Base-by-base conservation (phyloP, 176 grass and related monocot species). In the Oryza australiensis region DNA sequence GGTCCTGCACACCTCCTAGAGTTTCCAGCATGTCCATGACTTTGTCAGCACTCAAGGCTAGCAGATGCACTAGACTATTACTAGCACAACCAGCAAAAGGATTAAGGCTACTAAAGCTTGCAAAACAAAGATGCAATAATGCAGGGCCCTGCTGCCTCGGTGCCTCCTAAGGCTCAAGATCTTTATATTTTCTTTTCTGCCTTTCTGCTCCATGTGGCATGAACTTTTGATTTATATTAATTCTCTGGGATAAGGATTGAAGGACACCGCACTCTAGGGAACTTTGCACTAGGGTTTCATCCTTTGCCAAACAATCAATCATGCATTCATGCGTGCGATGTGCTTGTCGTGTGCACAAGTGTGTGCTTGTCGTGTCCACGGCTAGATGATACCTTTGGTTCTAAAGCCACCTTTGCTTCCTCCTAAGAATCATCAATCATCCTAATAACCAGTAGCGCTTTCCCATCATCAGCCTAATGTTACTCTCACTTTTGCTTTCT, bases 81-180 rank as follows among this genome's bases (percentile, higher is more conserved):
- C n/a, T n/a, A 53, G 64, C 63, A 80, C 82, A 85, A 84, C 70
- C 55, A 80, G 81, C 57, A 35, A 67, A 77, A 12, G 45, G 15
- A 33, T 55, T 66, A 66, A 68, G 45, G 42, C 14, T 27, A 34
- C 66, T 81, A 89, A 77, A 76, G 64, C 11, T 37, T 7, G 57
- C 53, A 72, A 82, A 67, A 73, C 55, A 72, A 82, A 67, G 73
- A 42, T 67, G 26, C 80, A 88, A 88, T 88, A 57, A 86, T 86
- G 12, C 66, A 82, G 84, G 42, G 66, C 62, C 40, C 24, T 43
- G 14, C 34, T 63, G 26, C 49, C 48, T 62, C 20, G 51, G 5
- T 22, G n/a, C 51, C 18, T 55, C 26, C 49, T 35, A 74, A 59
- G 45, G n/a, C n/a, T n/a, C 46, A 38, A 48, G 34, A 37, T 71